Evolutionary conservation across 1,139 yeast species (phyloP), one percentile per base, ranked within the genome.

Genomic region (Candida pseudoviswanathii): DNA sequence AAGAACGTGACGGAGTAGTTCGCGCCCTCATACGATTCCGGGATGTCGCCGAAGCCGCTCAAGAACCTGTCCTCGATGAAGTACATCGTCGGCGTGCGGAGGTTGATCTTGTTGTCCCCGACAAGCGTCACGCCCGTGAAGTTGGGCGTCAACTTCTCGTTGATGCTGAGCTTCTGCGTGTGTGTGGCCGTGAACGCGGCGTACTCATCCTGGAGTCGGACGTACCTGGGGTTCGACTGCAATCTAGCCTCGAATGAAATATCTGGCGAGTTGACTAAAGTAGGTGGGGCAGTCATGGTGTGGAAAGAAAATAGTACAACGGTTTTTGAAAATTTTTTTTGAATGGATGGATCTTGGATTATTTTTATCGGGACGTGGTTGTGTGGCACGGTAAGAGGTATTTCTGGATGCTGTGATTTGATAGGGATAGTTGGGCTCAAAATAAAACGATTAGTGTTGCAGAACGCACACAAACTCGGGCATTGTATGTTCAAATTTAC

Each of bases 1-100:
- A 78, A 73, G 45, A 79, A 72, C 0, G 81, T 78, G 21, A 65
- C 45, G 2, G 67, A 61, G 47, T 51, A 60, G 46, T 66, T 65
- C 26, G 58, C 57, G 2, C 50, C 57, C n/a, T 42, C 37, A n/a
- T 56, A 34, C 4, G 24, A 47, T 21, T 56, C 61, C n/a, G 58
- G 57, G 25, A 50, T 52, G 7, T 51, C 55, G 1, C 44, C 48
- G 37, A 55, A 62, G 45, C 58, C 58, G 5, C 55, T 54, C 36
- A 68, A 60, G 54, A 64, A 71, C 49, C 60, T 56, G 45, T 68
- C 70, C 44, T 72, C 71, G 8, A 74, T 61, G 41, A 72, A 64
- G 51, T 68, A 75, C 29, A 69, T 57, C n/a, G 75, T 62, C n/a
- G 64, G 58, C 1, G 76, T 66, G 49, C 80, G 59, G 53, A 60